A percentile compares a stretch with the other conserved stretches of the same genome.
Evolutionary conservation across 352 stramenopile genomes (phyloP).

Genomic region (Phytopythium helicoides): DNA sequence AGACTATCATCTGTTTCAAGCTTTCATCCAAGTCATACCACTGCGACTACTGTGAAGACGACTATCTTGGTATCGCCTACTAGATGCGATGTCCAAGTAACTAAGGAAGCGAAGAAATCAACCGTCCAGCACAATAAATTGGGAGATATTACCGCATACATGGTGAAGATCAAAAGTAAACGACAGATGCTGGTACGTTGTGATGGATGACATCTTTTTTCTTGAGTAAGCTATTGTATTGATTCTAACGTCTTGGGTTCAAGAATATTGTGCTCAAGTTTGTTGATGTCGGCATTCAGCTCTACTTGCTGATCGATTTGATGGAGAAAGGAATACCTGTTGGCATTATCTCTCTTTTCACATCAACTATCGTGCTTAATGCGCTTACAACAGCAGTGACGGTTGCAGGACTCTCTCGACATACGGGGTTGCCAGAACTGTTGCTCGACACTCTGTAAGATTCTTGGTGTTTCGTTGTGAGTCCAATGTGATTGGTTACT

Average conservation of each 20-base stretch:
- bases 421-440: conserved; percentile 7
- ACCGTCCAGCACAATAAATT: no score
- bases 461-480: no score
- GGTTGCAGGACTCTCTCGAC: neutral
- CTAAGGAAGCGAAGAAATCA: no score
- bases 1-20: neutral
- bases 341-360: neutral
- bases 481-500: no score
- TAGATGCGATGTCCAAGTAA: no score
- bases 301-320: conserved; percentile 8
- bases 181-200: no score
- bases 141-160: no score
- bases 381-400: neutral
- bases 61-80: no score
- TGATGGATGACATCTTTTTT: no score
- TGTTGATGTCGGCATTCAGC: conserved; percentile 6
- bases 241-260: no score
- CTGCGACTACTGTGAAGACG: neutral
- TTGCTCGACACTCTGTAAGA: conserved; percentile 19
- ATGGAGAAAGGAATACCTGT: conserved; percentile 9
- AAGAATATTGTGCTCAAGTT: conserved; percentile 5
- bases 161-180: no score
- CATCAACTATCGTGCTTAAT: conserved; percentile 3
- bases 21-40: no score
- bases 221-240: neutral